These are phyloP conservation scores for Penicillium flavigenum DNA, from an alignment of 495 filamentous ascomycete species.

Conservation along the genomic window DNA sequence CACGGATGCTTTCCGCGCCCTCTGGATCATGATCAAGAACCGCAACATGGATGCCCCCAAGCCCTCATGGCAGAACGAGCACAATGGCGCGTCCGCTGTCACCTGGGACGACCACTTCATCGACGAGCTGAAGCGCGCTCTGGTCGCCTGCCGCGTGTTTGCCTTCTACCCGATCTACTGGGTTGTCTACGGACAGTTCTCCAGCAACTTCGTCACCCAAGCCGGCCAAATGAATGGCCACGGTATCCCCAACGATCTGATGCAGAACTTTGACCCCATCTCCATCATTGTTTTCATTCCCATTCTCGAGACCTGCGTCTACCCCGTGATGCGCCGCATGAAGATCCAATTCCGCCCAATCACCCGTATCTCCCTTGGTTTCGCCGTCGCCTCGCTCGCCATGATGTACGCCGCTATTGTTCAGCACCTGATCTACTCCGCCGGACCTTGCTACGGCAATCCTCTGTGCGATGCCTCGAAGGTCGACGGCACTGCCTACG, in stretches of 20 bases:
- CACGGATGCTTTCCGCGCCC: slow-evolving; percentile 58
- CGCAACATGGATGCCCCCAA: slow-evolving; percentile 60
- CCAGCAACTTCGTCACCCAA: slow-evolving; percentile 58
- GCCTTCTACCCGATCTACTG: slow-evolving; percentile 60
- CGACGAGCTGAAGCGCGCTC: slow-evolving; percentile 59
- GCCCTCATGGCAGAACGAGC: slow-evolving; percentile 54
- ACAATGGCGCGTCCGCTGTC: slow-evolving; percentile 37
- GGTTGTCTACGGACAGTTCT: slow-evolving; percentile 61
- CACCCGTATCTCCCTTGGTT: slow-evolving; percentile 71
- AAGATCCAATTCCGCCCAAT: slow-evolving; percentile 69
- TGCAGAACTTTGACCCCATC: slow-evolving; percentile 74
- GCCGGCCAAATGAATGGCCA: slow-evolving; percentile 55
- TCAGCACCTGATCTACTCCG: slow-evolving; percentile 69
- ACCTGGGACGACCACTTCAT: slow-evolving; percentile 64
- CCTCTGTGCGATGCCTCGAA: slow-evolving; percentile 37
- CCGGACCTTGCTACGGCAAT: slow-evolving; percentile 49
- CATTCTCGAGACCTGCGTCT: slow-evolving; percentile 64
- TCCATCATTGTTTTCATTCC: slow-evolving; percentile 72
- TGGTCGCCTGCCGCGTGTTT: slow-evolving; percentile 62
- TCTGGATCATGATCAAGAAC: slow-evolving; percentile 57
- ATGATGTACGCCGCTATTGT: slow-evolving; percentile 68
- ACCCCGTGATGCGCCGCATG: slow-evolving; percentile 63
- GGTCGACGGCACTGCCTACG: slow-evolving; percentile 33
- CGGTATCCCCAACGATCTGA: slow-evolving; percentile 69
- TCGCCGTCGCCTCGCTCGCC: slow-evolving; percentile 61